phyloP scores from a whole-genome alignment of 2,329 filamentous ascomycete genomes.

The Elsinoe arachidis region DNA sequence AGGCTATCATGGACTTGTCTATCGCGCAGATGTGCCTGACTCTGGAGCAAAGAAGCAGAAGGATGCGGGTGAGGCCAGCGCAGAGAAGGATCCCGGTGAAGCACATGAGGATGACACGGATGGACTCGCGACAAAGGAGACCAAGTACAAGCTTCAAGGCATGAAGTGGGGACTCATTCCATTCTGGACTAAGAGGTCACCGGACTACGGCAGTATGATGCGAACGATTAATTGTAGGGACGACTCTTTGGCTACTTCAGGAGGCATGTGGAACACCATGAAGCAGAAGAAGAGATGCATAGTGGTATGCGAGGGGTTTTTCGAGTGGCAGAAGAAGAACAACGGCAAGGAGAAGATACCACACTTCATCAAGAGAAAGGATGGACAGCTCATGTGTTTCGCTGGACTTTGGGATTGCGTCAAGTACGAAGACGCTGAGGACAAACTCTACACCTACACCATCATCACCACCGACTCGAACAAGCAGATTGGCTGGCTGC shows the following conservation, averaged over 20 bases:
- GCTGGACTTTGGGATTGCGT: constrained; percentile 90
- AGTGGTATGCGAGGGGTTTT: constrained; percentile 85
- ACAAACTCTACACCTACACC: constrained; percentile 79
- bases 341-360: constrained; percentile 71
- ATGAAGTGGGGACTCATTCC: constrained; percentile 97
- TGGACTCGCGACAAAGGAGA: constrained; percentile 27
- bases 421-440: constrained; percentile 60
- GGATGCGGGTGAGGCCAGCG: constrained; percentile 20
- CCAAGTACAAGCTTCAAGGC: constrained; percentile 71
- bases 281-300: constrained; percentile 83
- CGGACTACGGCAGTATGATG: constrained; percentile 67
- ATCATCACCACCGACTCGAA: constrained; percentile 89
- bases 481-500: constrained; percentile 72
- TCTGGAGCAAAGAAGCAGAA: constrained; percentile 36
- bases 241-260: constrained; percentile 66
- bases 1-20: constrained; percentile 75
- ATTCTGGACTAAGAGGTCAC: constrained; percentile 82
- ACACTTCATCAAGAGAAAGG: constrained; percentile 72
- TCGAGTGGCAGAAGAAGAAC: constrained; percentile 84
- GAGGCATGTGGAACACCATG: constrained; percentile 87
- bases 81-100: constrained; percentile 18
- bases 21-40: constrained; percentile 64
- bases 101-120: constrained; percentile 15
- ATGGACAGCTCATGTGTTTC: constrained; percentile 77
- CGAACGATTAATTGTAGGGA: constrained; percentile 93